Conservation (phyloP, 78 protist genomes). For the Neovahlkampfia damariscottae region DNA sequence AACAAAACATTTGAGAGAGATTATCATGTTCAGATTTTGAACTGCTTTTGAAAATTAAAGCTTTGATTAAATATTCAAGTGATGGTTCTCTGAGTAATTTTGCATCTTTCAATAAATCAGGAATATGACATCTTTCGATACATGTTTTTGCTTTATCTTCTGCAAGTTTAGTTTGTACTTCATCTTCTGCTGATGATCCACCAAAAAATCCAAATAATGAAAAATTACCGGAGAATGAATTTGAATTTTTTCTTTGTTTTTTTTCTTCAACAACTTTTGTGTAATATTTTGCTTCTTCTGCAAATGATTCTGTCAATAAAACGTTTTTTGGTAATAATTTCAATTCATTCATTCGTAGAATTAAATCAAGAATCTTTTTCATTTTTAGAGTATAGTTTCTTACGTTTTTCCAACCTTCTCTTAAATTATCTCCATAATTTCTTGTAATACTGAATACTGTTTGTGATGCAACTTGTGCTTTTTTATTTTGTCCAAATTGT, state of each 20-base stretch:
- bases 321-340: slow-evolving; percentile 22
- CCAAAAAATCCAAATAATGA: neutral
- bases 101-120: neutral
- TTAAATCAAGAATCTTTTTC: slow-evolving; percentile 18
- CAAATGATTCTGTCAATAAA: neutral
- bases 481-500: slow-evolving; percentile 36
- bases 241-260: neutral
- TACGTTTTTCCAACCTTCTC: slow-evolving; percentile 43
- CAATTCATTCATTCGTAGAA: neutral
- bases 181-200: neutral
- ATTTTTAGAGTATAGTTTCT: no score
- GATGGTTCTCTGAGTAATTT: neutral
- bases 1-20: neutral
- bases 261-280: neutral
- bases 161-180: neutral
- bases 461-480: slow-evolving; percentile 45
- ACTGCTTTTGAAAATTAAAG: neutral
- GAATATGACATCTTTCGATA: neutral
- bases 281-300: neutral
- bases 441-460: slow-evolving; percentile 36
- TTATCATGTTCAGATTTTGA: neutral
- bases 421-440: slow-evolving; percentile 29
- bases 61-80: neutral
- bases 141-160: neutral
- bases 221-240: neutral